A percentile compares a stretch with the other conserved stretches of the same genome.
Conservation (phyloP, 176 grass and related monocot species). For the Secale cereale region DNA sequence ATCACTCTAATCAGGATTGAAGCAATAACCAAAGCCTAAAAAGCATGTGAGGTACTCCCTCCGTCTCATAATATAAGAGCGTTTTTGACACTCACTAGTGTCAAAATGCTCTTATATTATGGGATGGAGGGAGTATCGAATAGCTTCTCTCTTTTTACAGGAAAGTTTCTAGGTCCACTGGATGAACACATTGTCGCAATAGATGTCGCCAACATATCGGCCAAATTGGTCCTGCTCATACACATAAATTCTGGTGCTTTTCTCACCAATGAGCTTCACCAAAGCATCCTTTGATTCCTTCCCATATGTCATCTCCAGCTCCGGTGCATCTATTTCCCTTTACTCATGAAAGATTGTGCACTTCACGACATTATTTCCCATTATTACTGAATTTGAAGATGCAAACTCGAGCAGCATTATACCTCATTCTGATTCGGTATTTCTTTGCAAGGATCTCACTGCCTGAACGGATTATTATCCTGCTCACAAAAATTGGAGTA, state of each 20-base stretch:
- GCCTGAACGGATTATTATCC: slow-evolving; percentile 19
- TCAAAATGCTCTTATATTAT: too few relatives aligned
- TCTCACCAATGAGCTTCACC: slow-evolving; percentile 45
- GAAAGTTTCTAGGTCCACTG: background rate
- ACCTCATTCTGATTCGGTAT: slow-evolving; percentile 72
- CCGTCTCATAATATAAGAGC: too few relatives aligned
- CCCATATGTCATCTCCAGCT: slow-evolving; percentile 49
- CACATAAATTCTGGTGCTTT: slow-evolving; percentile 35
- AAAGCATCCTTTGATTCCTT: slow-evolving; percentile 48
- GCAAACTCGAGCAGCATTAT: background rate
- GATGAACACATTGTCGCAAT: slow-evolving; percentile 1
- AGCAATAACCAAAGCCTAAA: background rate
- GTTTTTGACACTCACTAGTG: too few relatives aligned
- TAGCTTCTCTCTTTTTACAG: background rate
- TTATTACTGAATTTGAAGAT: background rate
- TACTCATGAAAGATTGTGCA: slow-evolving; percentile 1
- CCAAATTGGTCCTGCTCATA: background rate
- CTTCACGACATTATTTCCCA: background rate
- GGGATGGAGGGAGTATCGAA: too few relatives aligned
- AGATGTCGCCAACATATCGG: slow-evolving; percentile 3
- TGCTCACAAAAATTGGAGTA: slow-evolving; percentile 11
- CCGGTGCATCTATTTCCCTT: slow-evolving; percentile 65
- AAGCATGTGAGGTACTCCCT: background rate
- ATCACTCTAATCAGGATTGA: slow-evolving; percentile 1
- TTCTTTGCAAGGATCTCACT: slow-evolving; percentile 44